Conservation (phyloP, 2,329 filamentous ascomycete species). For the Microcyclospora pomicola region DNA sequence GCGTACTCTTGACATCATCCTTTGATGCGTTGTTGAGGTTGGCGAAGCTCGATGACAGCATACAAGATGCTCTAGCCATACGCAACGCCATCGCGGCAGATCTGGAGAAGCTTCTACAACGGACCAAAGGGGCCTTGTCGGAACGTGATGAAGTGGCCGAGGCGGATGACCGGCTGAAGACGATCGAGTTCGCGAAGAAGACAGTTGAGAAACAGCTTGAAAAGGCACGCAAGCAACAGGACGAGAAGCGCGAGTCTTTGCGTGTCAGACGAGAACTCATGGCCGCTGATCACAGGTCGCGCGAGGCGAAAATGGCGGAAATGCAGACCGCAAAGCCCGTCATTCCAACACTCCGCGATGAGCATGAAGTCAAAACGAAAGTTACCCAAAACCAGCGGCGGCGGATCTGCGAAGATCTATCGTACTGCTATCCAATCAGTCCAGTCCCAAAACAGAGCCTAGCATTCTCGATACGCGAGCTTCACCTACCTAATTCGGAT, state of each 20-base stretch:
- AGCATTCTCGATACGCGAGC: slow-evolving; percentile 67
- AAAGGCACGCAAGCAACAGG: slow-evolving; percentile 46
- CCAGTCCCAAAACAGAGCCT: slow-evolving; percentile 52
- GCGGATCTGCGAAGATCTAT: slow-evolving; percentile 73
- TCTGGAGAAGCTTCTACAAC: slow-evolving; percentile 44
- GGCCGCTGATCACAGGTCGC: slow-evolving; percentile 23
- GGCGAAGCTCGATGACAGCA: slow-evolving; percentile 75
- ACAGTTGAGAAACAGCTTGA: slow-evolving; percentile 54
- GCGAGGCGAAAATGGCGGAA: slow-evolving; percentile 13
- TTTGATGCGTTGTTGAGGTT: slow-evolving; percentile 82
- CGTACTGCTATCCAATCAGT: slow-evolving; percentile 66
- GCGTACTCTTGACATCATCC: slow-evolving; percentile 52
- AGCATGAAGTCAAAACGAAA: slow-evolving; percentile 36
- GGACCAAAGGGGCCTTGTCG: slow-evolving; percentile 25
- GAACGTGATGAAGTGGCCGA: slow-evolving; percentile 26
- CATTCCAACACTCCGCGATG: slow-evolving; percentile 24
- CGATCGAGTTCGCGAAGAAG: slow-evolving; percentile 39
- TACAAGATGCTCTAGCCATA: slow-evolving; percentile 75
- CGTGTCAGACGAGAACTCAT: slow-evolving; percentile 54
- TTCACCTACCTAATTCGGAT: slow-evolving; percentile 65
- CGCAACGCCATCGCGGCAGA: slow-evolving; percentile 61
- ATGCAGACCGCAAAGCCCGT: slow-evolving; percentile 43
- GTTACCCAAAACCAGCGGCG: slow-evolving; percentile 74
- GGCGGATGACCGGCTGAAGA: slow-evolving; percentile 30
- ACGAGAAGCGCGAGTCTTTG: slow-evolving; percentile 56